Percentiles rank a stretch among this genome's conserved stretches.
These are phyloP conservation scores for Leccinum fibrillosum DNA, from an alignment of 768 basidiomycete species.

Conservation along the genomic window DNA sequence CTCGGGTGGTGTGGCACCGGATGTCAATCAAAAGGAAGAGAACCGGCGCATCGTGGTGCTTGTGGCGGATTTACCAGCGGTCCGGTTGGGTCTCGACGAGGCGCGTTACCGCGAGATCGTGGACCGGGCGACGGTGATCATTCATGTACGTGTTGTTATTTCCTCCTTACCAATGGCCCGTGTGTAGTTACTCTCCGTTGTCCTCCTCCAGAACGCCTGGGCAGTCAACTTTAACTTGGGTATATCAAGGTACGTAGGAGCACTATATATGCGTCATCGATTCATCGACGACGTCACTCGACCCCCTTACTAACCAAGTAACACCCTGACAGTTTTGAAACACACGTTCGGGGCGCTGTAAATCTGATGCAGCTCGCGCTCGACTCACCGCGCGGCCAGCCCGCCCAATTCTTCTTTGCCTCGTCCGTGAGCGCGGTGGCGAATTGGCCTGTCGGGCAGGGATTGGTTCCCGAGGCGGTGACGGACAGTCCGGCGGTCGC, in stretches of 20 bases:
- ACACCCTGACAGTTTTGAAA: conserved; percentile 33
- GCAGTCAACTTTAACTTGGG: conserved; percentile 52
- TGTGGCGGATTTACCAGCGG: conserved; percentile 40
- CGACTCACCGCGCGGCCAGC: conserved; percentile 29
- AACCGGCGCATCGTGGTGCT: conserved; percentile 36
- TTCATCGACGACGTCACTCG: neutral
- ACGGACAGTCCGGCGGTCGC: conserved; percentile 23
- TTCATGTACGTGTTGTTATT: conserved; percentile 36
- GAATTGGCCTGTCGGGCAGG: conserved; percentile 13
- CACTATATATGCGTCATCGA: neutral
- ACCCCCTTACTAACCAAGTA: neutral
- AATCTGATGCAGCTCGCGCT: conserved; percentile 51
- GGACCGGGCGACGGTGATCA: conserved; percentile 38
- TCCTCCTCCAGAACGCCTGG: conserved; percentile 45
- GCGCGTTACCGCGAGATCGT: conserved; percentile 36
- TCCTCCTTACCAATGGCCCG: neutral
- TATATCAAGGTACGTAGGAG: conserved; percentile 19
- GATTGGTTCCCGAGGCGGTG: conserved; percentile 21
- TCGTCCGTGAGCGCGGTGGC: conserved; percentile 42
- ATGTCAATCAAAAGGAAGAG: neutral
- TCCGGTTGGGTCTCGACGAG: conserved; percentile 39
- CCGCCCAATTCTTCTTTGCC: conserved; percentile 48
- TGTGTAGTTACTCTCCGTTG: neutral
- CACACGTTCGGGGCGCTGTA: conserved; percentile 46
- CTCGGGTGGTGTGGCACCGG: neutral